Evolutionary conservation across 768 basidiomycete species (phyloP).

Genomic region (Kwoniella dejecticola): DNA sequence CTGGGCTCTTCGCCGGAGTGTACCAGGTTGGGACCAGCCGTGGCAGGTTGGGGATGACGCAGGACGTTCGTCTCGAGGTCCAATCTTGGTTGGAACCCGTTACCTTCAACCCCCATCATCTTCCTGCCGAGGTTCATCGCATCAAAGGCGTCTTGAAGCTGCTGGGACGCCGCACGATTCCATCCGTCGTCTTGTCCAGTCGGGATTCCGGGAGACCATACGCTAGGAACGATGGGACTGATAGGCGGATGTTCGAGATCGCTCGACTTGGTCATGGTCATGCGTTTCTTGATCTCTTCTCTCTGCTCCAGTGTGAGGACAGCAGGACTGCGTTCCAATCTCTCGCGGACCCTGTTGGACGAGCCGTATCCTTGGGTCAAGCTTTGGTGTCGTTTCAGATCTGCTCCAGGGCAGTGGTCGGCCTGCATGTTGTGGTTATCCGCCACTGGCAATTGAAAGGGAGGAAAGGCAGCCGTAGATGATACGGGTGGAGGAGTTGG

Average conservation of each 20-base stretch:
- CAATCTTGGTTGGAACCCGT: neutral
- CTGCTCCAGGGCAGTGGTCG: constrained; percentile 21
- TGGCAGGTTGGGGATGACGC: constrained; percentile 20
- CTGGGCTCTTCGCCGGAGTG: constrained; percentile 38
- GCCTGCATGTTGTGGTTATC: constrained; percentile 3
- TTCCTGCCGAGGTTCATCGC: constrained; percentile 46
- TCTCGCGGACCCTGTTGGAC: constrained; percentile 30
- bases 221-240: constrained; percentile 42
- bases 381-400: constrained; percentile 47
- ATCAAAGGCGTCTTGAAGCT: constrained; percentile 48
- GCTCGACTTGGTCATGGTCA: constrained; percentile 4
- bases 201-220: constrained; percentile 38
- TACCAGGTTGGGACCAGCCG: constrained; percentile 1
- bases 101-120: constrained; percentile 31
- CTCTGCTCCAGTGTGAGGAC: constrained; percentile 37
- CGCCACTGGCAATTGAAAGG: constrained; percentile 29
- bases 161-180: constrained; percentile 35
- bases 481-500: constrained; percentile 43
- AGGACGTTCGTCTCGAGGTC: constrained; percentile 18
- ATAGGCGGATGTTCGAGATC: constrained; percentile 41
- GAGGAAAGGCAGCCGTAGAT: constrained; percentile 44
- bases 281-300: constrained; percentile 18
- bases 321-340: constrained; percentile 41
- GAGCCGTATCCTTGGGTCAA: constrained; percentile 41
- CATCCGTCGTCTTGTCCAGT: constrained; percentile 41